Percentiles rank a stretch among this genome's conserved stretches.
Evolutionary conservation across 345 rosid species (phyloP).

Genomic region (Populus euphratica): DNA sequence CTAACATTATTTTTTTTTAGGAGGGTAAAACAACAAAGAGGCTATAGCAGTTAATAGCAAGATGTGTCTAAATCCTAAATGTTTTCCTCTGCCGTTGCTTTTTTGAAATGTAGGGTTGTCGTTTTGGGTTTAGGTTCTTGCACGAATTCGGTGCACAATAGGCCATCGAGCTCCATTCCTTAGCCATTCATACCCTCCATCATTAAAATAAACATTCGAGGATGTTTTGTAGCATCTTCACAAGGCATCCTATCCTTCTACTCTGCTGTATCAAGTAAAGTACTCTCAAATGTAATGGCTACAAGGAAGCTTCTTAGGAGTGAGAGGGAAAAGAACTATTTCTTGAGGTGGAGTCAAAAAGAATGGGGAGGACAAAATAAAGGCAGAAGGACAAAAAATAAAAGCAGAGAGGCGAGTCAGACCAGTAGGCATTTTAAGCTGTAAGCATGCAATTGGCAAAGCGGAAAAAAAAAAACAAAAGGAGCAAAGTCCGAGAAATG

Average conservation of each 20-base stretch:
- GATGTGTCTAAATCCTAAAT: too few relatives aligned
- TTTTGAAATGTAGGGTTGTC: neutral
- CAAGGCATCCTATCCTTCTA: neutral
- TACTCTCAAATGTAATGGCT: neutral
- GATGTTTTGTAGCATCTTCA: too few relatives aligned
- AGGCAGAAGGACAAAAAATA: neutral
- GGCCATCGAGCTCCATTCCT: neutral
- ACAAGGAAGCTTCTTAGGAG: neutral
- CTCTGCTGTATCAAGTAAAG: too few relatives aligned
- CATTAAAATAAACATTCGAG: neutral
- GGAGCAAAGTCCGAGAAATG: slow-evolving; percentile 3
- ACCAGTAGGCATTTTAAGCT: neutral
- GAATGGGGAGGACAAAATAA: neutral
- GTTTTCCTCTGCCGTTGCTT: too few relatives aligned
- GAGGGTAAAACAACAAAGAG: too few relatives aligned
- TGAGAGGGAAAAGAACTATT: neutral
- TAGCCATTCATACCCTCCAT: neutral
- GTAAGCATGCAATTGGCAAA: neutral
- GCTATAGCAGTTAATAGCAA: too few relatives aligned
- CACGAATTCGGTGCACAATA: neutral
- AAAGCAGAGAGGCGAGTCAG: neutral
- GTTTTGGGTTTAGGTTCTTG: neutral
- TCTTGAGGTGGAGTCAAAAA: neutral
- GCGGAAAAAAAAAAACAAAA: neutral
- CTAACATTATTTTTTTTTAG: too few relatives aligned